A percentile compares a stretch with the other conserved stretches of the same genome.
Evolutionary conservation across 2,329 filamentous ascomycete species (phyloP).

Genomic region (Aphanocladium album): DNA sequence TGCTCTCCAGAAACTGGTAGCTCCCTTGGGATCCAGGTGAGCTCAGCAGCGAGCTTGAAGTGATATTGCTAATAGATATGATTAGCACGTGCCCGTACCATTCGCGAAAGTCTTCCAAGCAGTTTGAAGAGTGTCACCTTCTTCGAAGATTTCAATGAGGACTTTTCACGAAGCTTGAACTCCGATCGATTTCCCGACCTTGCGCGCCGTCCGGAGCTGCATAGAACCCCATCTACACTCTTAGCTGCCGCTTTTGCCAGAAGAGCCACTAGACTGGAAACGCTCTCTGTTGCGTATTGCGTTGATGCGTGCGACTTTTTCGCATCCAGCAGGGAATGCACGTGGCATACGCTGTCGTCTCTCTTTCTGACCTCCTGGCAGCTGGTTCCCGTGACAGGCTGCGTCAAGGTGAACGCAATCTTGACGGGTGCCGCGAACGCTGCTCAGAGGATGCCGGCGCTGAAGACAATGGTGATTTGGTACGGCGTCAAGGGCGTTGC

Average conservation of each 20-base stretch:
- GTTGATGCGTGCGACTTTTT: neutral
- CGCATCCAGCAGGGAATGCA: neutral
- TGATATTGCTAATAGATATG: neutral
- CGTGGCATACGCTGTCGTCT: neutral
- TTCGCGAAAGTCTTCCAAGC: neutral
- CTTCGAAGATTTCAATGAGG: neutral
- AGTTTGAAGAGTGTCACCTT: neutral
- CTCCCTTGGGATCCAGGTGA: neutral
- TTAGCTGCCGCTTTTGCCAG: neutral
- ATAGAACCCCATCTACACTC: neutral
- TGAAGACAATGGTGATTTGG: neutral
- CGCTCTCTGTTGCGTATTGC: neutral
- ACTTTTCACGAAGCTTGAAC: neutral
- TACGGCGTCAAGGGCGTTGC: neutral
- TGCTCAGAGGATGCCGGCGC: neutral
- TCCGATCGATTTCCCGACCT: neutral
- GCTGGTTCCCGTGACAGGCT: neutral
- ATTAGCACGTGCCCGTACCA: neutral
- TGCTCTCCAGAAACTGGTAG: neutral
- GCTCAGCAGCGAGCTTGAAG: neutral
- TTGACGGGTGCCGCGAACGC: neutral
- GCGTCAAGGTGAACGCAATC: neutral
- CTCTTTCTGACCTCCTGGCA: neutral
- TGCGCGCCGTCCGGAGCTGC: neutral
- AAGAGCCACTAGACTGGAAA: neutral